Conservation (phyloP, 1,284 basidiomycete species). For the Vanrija humicola region DNA sequence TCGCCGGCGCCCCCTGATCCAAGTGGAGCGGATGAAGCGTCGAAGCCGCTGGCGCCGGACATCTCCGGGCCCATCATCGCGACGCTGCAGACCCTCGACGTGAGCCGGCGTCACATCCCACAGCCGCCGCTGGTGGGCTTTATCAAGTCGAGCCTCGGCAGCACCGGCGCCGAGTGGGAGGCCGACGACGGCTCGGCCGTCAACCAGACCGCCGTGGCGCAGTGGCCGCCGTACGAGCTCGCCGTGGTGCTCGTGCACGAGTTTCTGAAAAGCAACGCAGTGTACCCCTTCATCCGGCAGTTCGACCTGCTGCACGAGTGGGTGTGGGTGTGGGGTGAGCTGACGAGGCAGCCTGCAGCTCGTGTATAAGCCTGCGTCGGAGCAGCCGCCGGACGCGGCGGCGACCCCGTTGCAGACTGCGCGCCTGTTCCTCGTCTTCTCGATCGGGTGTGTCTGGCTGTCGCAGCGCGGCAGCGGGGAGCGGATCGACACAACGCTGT, state of each 20-base stretch:
- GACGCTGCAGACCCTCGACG: neutral
- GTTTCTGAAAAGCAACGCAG: slow-evolving; percentile 5
- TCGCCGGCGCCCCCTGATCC: too few relatives aligned
- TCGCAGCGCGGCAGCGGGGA: neutral
- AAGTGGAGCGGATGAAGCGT: neutral
- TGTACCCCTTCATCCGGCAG: slow-evolving; percentile 1
- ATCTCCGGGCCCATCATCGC: neutral
- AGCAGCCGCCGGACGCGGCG: neutral
- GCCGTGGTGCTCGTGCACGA: slow-evolving; percentile 1
- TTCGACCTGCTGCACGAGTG: slow-evolving; percentile 4
- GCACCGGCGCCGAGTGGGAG: too few relatives aligned
- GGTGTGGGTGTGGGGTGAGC: neutral
- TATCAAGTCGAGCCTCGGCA: too few relatives aligned
- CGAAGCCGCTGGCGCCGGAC: neutral
- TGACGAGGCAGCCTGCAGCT: slow-evolving; percentile 3
- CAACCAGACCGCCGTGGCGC: neutral
- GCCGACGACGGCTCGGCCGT: too few relatives aligned
- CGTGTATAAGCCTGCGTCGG: neutral
- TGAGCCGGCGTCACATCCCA: too few relatives aligned
- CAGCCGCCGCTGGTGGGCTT: too few relatives aligned
- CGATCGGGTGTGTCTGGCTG: slow-evolving; percentile 1
- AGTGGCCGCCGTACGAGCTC: slow-evolving; percentile 8
- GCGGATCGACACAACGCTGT: slow-evolving; percentile 6
- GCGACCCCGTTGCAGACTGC: slow-evolving; percentile 8
- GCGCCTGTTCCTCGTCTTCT: slow-evolving; percentile 5